Base-by-base conservation (phyloP, 2,329 filamentous ascomycete species). In the Cadophora sp. region DNA sequence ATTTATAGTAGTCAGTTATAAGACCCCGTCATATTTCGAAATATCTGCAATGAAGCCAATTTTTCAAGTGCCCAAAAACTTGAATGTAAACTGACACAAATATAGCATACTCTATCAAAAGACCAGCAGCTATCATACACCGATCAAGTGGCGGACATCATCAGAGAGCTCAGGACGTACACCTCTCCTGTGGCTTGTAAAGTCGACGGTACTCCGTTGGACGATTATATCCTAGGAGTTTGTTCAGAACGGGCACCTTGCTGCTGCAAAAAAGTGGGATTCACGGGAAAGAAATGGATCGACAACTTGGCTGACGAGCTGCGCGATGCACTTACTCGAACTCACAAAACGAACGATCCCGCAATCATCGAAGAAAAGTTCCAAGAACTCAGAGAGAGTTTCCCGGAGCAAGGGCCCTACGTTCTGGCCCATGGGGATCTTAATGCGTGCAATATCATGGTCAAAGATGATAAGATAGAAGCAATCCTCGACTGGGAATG, bases 361-460 rank as follows among this genome's bases (percentile, higher is more conserved):
- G 2, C 11, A n/a, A n/a, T 60, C 43, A 68, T 70, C 36, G 66
- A 70, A 60, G 58, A 59, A 20, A 68, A 65, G 24, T 60, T 48
- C 43, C 62, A 64, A 62, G 55, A 62, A 59, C 45, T 70, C 27
- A 66, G 56, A 64, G 33, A 30, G 2, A 63, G 63, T 27, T 67
- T 70, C 56, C 65, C 72, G 66, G 47, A 68, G 8, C 59, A 53
- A 43, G 67, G 60, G 58, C 78, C 76, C 14, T 78, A 75, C 58
- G 76, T 77, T n/a, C 81, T 81, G 68, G 80, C 78, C 1, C 79
- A 82, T 60, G 75, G 75, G 11, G 79, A 82, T 64, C 72, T 81
- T 6, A 76, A 74, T 14, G 70, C 71, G 41, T 71, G 74, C 6
- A 81, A 81, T 59, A 79, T 82, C 59, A 80, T 82, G 61, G 77